Conservation (phyloP, 306 rosid genomes). For the Luffa aegyptiaca region DNA sequence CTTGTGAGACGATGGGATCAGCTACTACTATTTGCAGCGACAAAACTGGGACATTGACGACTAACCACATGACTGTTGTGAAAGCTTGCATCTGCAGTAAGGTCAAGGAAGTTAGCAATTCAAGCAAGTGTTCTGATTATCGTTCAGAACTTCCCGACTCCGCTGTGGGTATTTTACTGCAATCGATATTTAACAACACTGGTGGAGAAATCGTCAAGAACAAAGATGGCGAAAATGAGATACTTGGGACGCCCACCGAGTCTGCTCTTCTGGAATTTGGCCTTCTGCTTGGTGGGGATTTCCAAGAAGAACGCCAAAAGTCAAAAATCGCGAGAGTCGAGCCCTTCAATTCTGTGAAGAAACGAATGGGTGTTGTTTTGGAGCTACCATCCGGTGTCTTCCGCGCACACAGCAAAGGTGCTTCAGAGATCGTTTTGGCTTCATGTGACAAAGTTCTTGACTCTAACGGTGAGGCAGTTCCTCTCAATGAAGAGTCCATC, state of each 20-base stretch:
- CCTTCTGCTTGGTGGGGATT: slow-evolving; percentile 66
- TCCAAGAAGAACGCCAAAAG: slow-evolving; percentile 41
- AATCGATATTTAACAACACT: slow-evolving; percentile 85
- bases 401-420: slow-evolving; percentile 87
- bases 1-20: slow-evolving; percentile 99
- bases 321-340: slow-evolving; percentile 65
- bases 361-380: slow-evolving; percentile 76
- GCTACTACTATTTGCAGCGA: slow-evolving; percentile 93
- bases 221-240: slow-evolving; percentile 53
- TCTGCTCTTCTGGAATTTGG: slow-evolving; percentile 85
- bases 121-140: slow-evolving; percentile 33
- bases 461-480: slow-evolving; percentile 48
- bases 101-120: slow-evolving; percentile 46
- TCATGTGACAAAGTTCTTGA: slow-evolving; percentile 59
- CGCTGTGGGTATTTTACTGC: slow-evolving; percentile 51
- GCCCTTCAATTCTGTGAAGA: slow-evolving; percentile 86
- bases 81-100: slow-evolving; percentile 73
- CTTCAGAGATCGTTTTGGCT: slow-evolving; percentile 81
- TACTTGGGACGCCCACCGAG: slow-evolving; percentile 91
- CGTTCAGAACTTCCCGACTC: slow-evolving; percentile 54
- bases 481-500: slow-evolving; percentile 44
- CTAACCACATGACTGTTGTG: slow-evolving; percentile 93
- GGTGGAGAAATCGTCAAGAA: slow-evolving; percentile 88
- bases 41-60: slow-evolving; percentile 95
- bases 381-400: slow-evolving; percentile 60